Conservation (phyloP, 2,329 filamentous ascomycete species). For the Nigrograna mackinnonii region DNA sequence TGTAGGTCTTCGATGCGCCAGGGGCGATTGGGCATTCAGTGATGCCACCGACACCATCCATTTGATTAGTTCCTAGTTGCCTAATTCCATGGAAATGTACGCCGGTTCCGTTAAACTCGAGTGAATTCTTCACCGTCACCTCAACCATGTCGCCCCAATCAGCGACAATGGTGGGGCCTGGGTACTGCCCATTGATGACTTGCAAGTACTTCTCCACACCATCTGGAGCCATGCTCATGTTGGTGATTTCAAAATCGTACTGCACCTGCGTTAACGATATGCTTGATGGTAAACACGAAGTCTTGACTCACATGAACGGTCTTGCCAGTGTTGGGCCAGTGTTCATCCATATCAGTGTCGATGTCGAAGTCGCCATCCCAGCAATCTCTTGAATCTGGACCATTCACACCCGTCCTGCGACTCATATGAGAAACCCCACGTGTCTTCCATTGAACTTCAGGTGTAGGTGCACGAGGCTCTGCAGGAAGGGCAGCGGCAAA, state of each 20-base stretch:
- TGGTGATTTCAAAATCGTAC: slow-evolving; percentile 50
- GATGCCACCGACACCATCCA: slow-evolving; percentile 52
- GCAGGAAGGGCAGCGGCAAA: slow-evolving; percentile 19
- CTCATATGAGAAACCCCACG: slow-evolving; percentile 5
- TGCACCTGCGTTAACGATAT: slow-evolving; percentile 26
- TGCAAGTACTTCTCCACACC: slow-evolving; percentile 45
- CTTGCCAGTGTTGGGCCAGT: slow-evolving; percentile 48
- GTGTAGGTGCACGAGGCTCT: slow-evolving; percentile 4
- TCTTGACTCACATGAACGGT: slow-evolving; percentile 27
- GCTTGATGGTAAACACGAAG: background rate
- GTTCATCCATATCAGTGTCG: slow-evolving; percentile 47
- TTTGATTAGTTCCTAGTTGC: slow-evolving; percentile 45
- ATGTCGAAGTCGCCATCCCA: slow-evolving; percentile 45
- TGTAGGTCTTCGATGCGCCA: slow-evolving; percentile 42
- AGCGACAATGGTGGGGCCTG: slow-evolving; percentile 50
- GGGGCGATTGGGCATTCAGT: slow-evolving; percentile 72
- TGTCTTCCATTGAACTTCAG: slow-evolving; percentile 28
- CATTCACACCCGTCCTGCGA: slow-evolving; percentile 30
- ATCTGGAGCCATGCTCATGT: slow-evolving; percentile 50
- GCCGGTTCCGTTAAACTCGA: slow-evolving; percentile 50
- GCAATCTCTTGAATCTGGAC: slow-evolving; percentile 36
- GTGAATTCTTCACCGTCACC: slow-evolving; percentile 41
- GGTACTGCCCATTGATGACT: slow-evolving; percentile 51
- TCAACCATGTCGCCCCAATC: slow-evolving; percentile 45
- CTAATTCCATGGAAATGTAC: slow-evolving; percentile 58